Evolutionary conservation across 345 rosid species (phyloP).

Genomic region (Isatis tinctoria): DNA sequence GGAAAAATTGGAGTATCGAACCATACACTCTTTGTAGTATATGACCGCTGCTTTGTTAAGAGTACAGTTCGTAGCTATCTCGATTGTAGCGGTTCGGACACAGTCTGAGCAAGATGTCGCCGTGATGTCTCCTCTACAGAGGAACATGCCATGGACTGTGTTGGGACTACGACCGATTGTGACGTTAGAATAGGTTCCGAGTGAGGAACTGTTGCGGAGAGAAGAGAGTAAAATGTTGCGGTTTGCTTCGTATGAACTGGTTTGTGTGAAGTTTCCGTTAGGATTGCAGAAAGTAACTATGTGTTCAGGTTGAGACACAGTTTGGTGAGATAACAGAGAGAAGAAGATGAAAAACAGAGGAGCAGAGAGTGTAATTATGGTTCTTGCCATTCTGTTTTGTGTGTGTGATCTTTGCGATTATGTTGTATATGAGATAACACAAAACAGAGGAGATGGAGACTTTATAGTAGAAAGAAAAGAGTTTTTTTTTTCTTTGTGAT

Average conservation of each 20-base stretch:
- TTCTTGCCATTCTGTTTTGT: neutral
- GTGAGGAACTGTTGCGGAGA: neutral
- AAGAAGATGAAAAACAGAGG: neutral
- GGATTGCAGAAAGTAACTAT: neutral
- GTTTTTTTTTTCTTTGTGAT: neutral
- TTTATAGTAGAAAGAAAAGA: neutral
- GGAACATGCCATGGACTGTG: conserved; percentile 30
- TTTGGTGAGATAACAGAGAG: neutral
- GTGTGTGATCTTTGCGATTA: neutral
- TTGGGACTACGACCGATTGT: conserved; percentile 15
- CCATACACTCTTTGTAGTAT: conserved; percentile 37
- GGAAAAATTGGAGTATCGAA: conserved; percentile 31
- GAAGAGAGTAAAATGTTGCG: neutral
- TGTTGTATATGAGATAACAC: neutral
- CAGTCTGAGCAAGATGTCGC: conserved; percentile 31
- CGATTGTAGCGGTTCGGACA: conserved; percentile 13
- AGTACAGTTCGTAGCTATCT: conserved; percentile 23
- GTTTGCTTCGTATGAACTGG: conserved; percentile 15
- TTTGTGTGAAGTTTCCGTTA: neutral
- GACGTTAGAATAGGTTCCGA: conserved; percentile 13
- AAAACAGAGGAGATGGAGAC: neutral
- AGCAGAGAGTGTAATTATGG: neutral
- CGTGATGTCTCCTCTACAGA: conserved; percentile 35
- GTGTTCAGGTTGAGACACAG: conserved; percentile 12
- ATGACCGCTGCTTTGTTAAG: conserved; percentile 4